Base-by-base conservation (phyloP, 2,329 filamentous ascomycete species). In the Aureobasidium sp. region DNA sequence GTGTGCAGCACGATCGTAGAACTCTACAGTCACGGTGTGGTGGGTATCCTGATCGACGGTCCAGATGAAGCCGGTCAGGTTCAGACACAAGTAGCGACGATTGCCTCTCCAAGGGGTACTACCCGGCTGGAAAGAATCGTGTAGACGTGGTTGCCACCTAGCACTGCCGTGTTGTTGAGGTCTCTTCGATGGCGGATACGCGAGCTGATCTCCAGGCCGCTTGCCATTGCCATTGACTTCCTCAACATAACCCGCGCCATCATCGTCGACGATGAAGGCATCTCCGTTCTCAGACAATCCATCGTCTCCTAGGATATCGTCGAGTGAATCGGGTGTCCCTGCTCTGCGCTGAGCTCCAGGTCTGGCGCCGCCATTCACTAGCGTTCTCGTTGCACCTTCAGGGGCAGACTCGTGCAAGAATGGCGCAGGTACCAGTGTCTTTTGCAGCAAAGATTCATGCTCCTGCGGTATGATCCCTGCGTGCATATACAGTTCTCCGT, bases 101-200 rank as follows among this genome's bases (percentile, higher is more conserved):
- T 96, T 94, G 1, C 94, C 94, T 65, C 91, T 86, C 95, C 94
- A 99, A 0, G 93, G 93, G 0, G 94, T 99, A 60, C 91, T 92
- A 1, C 94, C 93, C 0, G 93, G 90, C 73, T 99, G 95, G 73
- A 99, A 96, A 1, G 93, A 78, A 59, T 88, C 85, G 68, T 99
- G 95, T 39, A 89, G 83, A 68, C 86, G 82, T 1, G 91, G 87
- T 66, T 83, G 76, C 74, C 82, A 81, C 15, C 42, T 62, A 8
- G 60, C 39, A 31, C 29, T 34, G 7, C 57, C 57, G 27, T 39
- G 27, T 6, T 53, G 48, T 49, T 75, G 66, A n/a, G 78, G 75
- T 61, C 84, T 79, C 70, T 88, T 87, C 22, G 73, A 71, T 22
- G 74, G 71, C 56, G 75, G 72, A 27, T 75, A 78, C 63, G 78